These are phyloP conservation scores for Nigrospora oryzae DNA, from an alignment of 2,329 filamentous ascomycete species.

Conservation along the genomic window DNA sequence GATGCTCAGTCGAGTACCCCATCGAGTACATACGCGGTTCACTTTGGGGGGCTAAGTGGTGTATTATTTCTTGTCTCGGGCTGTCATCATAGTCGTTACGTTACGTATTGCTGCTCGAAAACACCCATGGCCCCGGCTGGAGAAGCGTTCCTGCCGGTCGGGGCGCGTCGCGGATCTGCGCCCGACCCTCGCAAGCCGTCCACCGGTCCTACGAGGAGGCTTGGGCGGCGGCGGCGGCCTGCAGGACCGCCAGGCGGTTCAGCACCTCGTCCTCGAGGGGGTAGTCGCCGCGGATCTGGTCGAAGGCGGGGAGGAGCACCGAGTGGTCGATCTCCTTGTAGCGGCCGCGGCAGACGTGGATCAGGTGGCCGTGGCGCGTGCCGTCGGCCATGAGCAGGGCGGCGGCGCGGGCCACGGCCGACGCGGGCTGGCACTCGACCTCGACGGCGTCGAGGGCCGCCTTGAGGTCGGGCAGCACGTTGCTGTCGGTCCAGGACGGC, in stretches of 20 bases:
- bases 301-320: constrained; percentile 23
- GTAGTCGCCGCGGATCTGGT: constrained; percentile 20
- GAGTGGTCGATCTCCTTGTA: constrained; percentile 46
- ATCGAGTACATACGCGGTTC: no score
- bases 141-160: no score
- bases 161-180: no score
- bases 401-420: constrained; percentile 37
- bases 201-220: no score
- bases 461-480: constrained; percentile 30
- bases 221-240: no score
- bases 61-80: no score
- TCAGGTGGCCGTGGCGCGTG: constrained; percentile 37
- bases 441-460: constrained; percentile 27
- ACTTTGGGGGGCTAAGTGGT: no score
- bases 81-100: no score
- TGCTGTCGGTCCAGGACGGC: constrained; percentile 46
- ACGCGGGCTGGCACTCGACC: constrained; percentile 32
- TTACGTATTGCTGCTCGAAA: no score
- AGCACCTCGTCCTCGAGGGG: constrained; percentile 26
- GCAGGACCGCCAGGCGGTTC: neutral
- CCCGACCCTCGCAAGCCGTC: no score
- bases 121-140: no score
- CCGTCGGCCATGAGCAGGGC: constrained; percentile 40
- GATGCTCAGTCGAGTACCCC: no score
- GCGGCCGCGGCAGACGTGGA: constrained; percentile 39